phyloP scores from a whole-genome alignment of 148 eudicot genomes.

The Cornus suecica region DNA sequence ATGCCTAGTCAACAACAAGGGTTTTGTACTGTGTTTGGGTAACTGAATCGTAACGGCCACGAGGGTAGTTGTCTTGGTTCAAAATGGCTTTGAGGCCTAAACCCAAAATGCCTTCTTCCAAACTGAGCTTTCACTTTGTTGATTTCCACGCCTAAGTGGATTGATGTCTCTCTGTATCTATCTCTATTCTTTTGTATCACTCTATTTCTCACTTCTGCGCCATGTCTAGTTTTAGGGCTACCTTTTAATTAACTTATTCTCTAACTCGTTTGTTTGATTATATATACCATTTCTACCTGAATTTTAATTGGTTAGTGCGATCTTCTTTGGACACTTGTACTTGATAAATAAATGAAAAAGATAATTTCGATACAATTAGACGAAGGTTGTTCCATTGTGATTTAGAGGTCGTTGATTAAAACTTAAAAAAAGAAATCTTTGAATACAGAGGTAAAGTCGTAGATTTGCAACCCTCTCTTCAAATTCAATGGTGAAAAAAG shows the following conservation, averaged over 20 bases:
- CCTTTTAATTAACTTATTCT: not conserved
- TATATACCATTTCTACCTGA: not conserved
- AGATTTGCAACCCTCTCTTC: too few species aligned
- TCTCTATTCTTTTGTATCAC: not conserved
- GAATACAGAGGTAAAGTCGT: too few species aligned
- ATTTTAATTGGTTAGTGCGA: not conserved
- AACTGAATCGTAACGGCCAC: slow-evolving; percentile 2
- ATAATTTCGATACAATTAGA: not conserved
- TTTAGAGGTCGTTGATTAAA: too few species aligned
- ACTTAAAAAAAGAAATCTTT: not conserved
- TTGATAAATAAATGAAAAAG: not conserved
- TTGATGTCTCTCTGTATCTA: not conserved
- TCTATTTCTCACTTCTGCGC: not conserved
- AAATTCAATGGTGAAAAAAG: too few species aligned
- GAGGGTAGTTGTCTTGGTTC: not conserved
- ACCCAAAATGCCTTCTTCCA: not conserved
- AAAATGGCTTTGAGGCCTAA: not conserved
- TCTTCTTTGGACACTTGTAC: too few species aligned
- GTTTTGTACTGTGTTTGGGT: not conserved
- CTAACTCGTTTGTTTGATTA: not conserved
- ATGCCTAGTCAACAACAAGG: not conserved
- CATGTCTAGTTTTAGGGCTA: not conserved
- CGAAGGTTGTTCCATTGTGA: too few species aligned
- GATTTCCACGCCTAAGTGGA: slow-evolving; percentile 5
- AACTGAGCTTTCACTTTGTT: slow-evolving; percentile 15